Evolutionary conservation across 1,139 yeast genomes (phyloP).

Genomic region (Yamadazyma triangularis): DNA sequence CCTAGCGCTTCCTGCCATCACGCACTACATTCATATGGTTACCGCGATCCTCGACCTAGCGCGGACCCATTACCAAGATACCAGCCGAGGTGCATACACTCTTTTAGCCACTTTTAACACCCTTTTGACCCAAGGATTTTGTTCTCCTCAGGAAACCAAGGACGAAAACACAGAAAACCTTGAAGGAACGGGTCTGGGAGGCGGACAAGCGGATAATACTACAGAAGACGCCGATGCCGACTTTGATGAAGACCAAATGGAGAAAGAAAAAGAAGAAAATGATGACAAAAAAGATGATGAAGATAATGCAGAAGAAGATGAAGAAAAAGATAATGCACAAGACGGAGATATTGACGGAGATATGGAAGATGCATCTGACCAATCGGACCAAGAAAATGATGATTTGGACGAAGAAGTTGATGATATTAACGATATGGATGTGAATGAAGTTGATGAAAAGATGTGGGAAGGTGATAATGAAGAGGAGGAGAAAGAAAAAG

Average conservation of each 20-base stretch:
- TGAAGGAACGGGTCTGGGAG: slow-evolving; percentile 96
- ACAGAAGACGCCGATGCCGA: slow-evolving; percentile 89
- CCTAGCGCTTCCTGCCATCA: no score
- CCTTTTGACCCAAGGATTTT: slow-evolving; percentile 83
- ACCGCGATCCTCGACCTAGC: no score
- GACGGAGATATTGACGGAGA: slow-evolving; percentile 83
- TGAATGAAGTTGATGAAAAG: slow-evolving; percentile 93
- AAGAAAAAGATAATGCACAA: slow-evolving; percentile 74
- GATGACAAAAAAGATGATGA: slow-evolving; percentile 36
- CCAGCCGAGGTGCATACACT: slow-evolving; percentile 59
- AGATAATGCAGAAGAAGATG: slow-evolving; percentile 25
- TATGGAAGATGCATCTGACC: slow-evolving; percentile 84
- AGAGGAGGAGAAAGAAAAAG: slow-evolving; percentile 65
- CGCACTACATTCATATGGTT: no score
- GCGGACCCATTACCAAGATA: slow-evolving; percentile 44
- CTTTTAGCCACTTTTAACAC: slow-evolving; percentile 54
- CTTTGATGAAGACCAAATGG: slow-evolving; percentile 90
- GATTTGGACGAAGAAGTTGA: slow-evolving; percentile 88
- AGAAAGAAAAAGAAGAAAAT: slow-evolving; percentile 68
- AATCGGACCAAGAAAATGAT: slow-evolving; percentile 53
- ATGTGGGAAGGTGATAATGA: slow-evolving; percentile 95
- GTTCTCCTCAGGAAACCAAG: slow-evolving; percentile 80
- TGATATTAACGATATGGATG: slow-evolving; percentile 85
- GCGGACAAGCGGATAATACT: slow-evolving; percentile 75
- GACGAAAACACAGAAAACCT: slow-evolving; percentile 61